Evolutionary conservation across 2,329 filamentous ascomycete species (phyloP).

Genomic region (Hypoxylon sp.): DNA sequence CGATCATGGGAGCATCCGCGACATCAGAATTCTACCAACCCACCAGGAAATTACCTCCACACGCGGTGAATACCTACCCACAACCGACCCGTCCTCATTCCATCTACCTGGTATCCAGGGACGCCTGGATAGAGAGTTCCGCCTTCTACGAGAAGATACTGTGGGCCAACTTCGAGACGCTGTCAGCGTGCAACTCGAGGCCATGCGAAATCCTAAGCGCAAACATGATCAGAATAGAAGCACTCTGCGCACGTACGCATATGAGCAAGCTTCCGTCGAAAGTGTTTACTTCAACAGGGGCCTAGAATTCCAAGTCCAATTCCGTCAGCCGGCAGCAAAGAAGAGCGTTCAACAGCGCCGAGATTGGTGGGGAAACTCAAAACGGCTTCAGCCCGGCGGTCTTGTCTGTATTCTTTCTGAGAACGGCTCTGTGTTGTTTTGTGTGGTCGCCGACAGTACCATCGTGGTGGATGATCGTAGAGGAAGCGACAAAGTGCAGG

Average conservation of each 20-base stretch:
- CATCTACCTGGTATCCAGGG: conserved; percentile 62
- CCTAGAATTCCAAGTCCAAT: conserved; percentile 61
- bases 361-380: conserved; percentile 67
- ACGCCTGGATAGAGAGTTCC: conserved; percentile 69
- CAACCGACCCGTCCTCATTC: conserved; percentile 57
- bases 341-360: conserved; percentile 53
- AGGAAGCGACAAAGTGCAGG: neutral
- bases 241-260: conserved; percentile 56
- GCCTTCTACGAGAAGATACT: conserved; percentile 69
- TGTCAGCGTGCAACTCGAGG: conserved; percentile 59
- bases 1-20: conserved; percentile 61
- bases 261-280: conserved; percentile 50
- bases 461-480: conserved; percentile 41
- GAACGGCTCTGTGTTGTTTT: conserved; percentile 59
- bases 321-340: conserved; percentile 60
- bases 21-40: conserved; percentile 67
- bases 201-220: conserved; percentile 48
- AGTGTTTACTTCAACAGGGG: conserved; percentile 53
- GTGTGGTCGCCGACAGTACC: conserved; percentile 57
- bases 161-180: conserved; percentile 68
- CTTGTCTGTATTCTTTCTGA: conserved; percentile 65
- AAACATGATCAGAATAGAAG: conserved; percentile 45
- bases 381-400: conserved; percentile 64
- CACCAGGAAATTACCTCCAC: conserved; percentile 61
- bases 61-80: conserved; percentile 62